A percentile compares a stretch with the other conserved stretches of the same genome.
Evolutionary conservation across 768 basidiomycete species (phyloP).

Genomic region (Boletus reticulatus): DNA sequence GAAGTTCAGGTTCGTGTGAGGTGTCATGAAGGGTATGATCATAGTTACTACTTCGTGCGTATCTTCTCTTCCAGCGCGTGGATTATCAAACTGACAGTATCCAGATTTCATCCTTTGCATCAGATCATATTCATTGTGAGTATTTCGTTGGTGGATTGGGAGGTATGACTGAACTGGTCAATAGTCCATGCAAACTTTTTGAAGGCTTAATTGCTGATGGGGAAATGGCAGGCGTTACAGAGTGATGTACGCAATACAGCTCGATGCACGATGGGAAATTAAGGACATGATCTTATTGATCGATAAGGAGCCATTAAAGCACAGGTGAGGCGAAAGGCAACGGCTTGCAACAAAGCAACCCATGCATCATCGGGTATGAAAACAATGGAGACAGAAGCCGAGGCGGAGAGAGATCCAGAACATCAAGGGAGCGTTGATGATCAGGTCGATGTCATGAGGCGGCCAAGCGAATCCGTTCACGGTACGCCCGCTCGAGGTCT

Average conservation of each 20-base stretch:
- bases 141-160: constrained; percentile 7
- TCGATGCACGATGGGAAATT: background rate
- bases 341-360: background rate
- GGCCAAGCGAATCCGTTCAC: constrained; percentile 43
- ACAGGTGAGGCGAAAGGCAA: background rate
- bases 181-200: constrained; percentile 87
- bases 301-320: background rate
- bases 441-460: constrained; percentile 10
- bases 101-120: constrained; percentile 86
- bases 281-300: background rate
- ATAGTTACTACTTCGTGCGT: constrained; percentile 84
- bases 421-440: background rate
- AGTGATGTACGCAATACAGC: constrained; percentile 6
- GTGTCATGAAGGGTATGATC: constrained; percentile 82
- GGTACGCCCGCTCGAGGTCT: constrained; percentile 61
- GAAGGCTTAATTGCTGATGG: constrained; percentile 49
- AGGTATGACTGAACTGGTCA: constrained; percentile 9
- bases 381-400: background rate
- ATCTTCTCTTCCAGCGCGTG: background rate
- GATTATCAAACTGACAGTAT: background rate
- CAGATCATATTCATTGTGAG: constrained; percentile 89
- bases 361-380: constrained; percentile 1
- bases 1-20: constrained; percentile 77
- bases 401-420: background rate
- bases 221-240: background rate